These are phyloP conservation scores for Candida suzukii DNA, from an alignment of 805 yeast species.

Conservation along the genomic window DNA sequence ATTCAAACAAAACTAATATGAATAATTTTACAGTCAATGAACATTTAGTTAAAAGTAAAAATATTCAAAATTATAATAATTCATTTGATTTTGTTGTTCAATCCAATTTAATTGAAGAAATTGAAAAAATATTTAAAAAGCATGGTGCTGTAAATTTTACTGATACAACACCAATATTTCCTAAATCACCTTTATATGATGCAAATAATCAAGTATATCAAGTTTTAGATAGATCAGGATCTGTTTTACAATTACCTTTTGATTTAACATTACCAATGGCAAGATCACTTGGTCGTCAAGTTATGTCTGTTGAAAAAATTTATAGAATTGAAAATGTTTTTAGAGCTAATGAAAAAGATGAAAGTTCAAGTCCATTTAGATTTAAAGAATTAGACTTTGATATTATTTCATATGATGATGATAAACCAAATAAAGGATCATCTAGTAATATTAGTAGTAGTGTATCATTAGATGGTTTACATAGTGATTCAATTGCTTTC, in stretches of 20 bases:
- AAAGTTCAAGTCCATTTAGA: slow-evolving; percentile 67
- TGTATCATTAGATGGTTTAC: neutral
- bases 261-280: slow-evolving; percentile 91
- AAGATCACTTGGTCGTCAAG: slow-evolving; percentile 64
- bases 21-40: neutral
- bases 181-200: slow-evolving; percentile 67
- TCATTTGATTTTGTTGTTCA: slow-evolving; percentile 47
- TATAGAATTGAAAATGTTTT: slow-evolving; percentile 78
- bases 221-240: slow-evolving; percentile 78
- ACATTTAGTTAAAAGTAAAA: neutral
- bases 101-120: slow-evolving; percentile 50
- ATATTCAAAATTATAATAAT: slow-evolving; percentile 16
- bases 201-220: slow-evolving; percentile 65
- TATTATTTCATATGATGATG: slow-evolving; percentile 44
- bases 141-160: slow-evolving; percentile 79
- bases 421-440: neutral
- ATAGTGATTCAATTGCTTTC: slow-evolving; percentile 36
- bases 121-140: slow-evolving; percentile 55
- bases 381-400: slow-evolving; percentile 87
- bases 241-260: slow-evolving; percentile 81
- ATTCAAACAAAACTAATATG: slow-evolving; percentile 10
- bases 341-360: slow-evolving; percentile 50
- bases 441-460: too few relatives aligned
- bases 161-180: slow-evolving; percentile 68
- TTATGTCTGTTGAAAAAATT: slow-evolving; percentile 47